Base-by-base conservation (phyloP, 257 asterid species). In the Sherardia arvensis region DNA sequence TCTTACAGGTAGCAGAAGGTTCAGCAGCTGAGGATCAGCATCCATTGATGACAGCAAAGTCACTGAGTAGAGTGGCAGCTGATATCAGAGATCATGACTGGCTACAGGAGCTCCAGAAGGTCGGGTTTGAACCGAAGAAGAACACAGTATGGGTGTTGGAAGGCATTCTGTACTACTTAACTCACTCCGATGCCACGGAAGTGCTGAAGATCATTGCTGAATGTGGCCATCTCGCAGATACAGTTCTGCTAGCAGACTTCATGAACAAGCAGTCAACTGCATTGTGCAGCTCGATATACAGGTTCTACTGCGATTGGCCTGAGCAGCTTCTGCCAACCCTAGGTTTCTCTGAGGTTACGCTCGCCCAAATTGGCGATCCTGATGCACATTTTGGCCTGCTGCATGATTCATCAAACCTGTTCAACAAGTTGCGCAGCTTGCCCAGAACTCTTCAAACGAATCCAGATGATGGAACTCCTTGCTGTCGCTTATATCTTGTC, bases 191-290 rank as follows among this genome's bases (percentile, higher is more conserved):
- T 56, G 98, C 98, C 67, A 78, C 84, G 77, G 82, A 88, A 62
- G 87, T 88, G 68, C 92, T 91, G 47, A 74, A 75, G 47, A 81
- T 43, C 11, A 88, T 91, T 14, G 95, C 95, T 17, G 87, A 82
- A 10, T 85, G 80, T 68, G 77, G 98, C 83, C 73, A 66, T 53
- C 60, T 67, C 7, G 77, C 95, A 53, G 81, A 74, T 49, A 91
- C 95, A 25, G 95, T 91, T 74, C 90, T 91, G 68, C 71, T 91
- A 57, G 97, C 95, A 8, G 97, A 91, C 78, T 91, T 91, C 81
- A 88, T 86, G 97, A 91, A 91, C 84, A 83, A 89, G 77, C 98
- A 91, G 74, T 95, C 98, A 64, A 88, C 98, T 23, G 61, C 84
- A 23, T 62, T 85, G 67, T 83, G 95, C 78, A 78, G 84, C 80